Evolutionary conservation across 2,329 filamentous ascomycete species (phyloP), one percentile per base, ranked within the genome.

Genomic region (Parastagonospora avenae): DNA sequence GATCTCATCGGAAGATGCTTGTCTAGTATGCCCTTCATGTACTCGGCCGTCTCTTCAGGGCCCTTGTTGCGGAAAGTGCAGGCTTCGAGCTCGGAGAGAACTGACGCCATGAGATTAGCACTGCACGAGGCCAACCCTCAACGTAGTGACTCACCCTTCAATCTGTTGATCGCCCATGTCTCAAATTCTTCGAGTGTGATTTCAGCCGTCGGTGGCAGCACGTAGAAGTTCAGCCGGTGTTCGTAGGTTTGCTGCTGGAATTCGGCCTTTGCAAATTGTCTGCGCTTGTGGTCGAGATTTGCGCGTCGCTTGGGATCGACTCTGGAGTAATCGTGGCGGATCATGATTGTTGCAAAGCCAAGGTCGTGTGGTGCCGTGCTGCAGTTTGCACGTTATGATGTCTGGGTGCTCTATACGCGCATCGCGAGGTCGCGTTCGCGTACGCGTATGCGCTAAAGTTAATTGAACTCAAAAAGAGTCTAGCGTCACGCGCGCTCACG

Each of bases 121-220:
- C 8, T 4, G 6, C 5, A 6, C 7, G 4, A 1, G 16, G 9
- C 12, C 1, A 2, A n/a, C 32, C 24, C n/a, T 8, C 14, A 15
- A 2, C 2, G 19, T 5, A 5, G 28, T 6, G 11, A 35, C 44
- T 29, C 10, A 62, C 91, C 84, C 77, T 91, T 88, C 60, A 99
- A 75, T 50, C 94, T 83, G 67, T 96, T 90, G 67, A 99, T 97
- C 9, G 92, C 94, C 94, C 94, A 99, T 82, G 96, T 92, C 73
- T 99, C 94, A 67, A 99, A 99, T 71, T 99, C 88, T 71, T 99
- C 94, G 36, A 99, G 85, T 0, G 91, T 96, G 63, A 99, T 94
- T 70, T 99, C 94, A 41, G 90, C 89, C 0, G 92, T 97, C 0
- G 94, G 94, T 39, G 94, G 90, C 24, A 88, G 82, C 37, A 85